Evolutionary conservation across 164 flowering plant genomes (phyloP).

Genomic region (Cinnamomum chago): DNA sequence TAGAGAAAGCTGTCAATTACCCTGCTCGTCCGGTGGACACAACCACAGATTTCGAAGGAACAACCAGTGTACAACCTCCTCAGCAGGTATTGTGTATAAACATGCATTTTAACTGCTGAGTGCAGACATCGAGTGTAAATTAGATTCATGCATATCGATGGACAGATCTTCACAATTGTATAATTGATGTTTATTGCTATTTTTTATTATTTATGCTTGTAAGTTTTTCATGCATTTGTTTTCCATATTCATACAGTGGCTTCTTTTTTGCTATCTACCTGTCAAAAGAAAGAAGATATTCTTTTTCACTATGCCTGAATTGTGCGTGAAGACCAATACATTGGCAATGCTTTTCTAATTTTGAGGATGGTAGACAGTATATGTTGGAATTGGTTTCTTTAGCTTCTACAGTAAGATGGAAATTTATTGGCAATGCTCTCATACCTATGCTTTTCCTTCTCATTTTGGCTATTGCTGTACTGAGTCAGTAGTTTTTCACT

Average conservation of each 20-base stretch:
- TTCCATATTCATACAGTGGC: background rate
- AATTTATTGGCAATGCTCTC: too few species aligned
- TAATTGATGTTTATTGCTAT: background rate
- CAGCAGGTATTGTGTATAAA: constrained; percentile 50
- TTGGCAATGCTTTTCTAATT: background rate
- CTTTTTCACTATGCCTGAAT: background rate
- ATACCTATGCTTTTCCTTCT: background rate
- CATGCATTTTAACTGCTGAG: background rate
- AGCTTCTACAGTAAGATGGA: too few species aligned
- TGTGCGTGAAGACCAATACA: background rate
- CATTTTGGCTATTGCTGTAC: background rate
- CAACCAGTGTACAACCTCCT: constrained; percentile 75
- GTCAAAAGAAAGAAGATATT: too few species aligned
- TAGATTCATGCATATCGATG: background rate
- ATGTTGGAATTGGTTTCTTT: too few species aligned
- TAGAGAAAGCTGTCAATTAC: constrained; percentile 78
- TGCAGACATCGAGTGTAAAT: background rate
- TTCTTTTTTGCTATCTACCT: too few species aligned
- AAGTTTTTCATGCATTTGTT: background rate
- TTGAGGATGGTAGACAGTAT: background rate
- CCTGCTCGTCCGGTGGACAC: constrained; percentile 94
- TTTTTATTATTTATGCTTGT: background rate
- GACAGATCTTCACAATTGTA: background rate
- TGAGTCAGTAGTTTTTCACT: too few species aligned
- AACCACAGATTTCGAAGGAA: constrained; percentile 90